These are phyloP conservation scores for Thozetella sp. DNA, from an alignment of 495 filamentous ascomycete genomes.

Conservation along the genomic window DNA sequence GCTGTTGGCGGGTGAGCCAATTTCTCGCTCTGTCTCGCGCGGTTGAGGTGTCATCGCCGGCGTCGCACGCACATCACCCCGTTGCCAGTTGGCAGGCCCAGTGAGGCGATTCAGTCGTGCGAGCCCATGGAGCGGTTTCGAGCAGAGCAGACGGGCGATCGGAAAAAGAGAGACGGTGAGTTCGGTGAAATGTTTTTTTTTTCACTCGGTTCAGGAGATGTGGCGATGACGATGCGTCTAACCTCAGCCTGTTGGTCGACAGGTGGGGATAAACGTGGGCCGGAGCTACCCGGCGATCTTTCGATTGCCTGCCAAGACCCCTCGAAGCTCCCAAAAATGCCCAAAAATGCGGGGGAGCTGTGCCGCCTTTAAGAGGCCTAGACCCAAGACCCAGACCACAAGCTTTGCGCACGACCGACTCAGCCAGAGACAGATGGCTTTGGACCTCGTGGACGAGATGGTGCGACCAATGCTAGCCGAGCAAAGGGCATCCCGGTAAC, in stretches of 20 bases:
- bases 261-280: neutral
- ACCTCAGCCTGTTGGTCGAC: neutral
- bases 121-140: neutral
- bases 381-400: neutral
- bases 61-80: neutral
- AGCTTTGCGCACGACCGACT: too few species aligned
- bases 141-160: neutral
- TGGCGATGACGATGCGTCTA: slow-evolving; percentile 2
- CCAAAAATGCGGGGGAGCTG: slow-evolving; percentile 3
- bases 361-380: neutral
- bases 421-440: too few species aligned
- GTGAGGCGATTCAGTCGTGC: neutral
- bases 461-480: too few species aligned
- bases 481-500: too few species aligned
- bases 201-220: too few species aligned
- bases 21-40: neutral
- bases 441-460: too few species aligned
- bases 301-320: neutral
- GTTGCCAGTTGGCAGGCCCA: slow-evolving; percentile 2
- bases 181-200: too few species aligned
- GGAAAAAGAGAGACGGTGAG: neutral
- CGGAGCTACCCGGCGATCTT: neutral
- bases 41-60: neutral
- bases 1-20: neutral
- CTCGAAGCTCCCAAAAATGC: neutral